Evolutionary conservation across 352 stramenopile genomes (phyloP), one percentile per base, ranked within the genome.

Genomic region (Bremia lactucae): DNA sequence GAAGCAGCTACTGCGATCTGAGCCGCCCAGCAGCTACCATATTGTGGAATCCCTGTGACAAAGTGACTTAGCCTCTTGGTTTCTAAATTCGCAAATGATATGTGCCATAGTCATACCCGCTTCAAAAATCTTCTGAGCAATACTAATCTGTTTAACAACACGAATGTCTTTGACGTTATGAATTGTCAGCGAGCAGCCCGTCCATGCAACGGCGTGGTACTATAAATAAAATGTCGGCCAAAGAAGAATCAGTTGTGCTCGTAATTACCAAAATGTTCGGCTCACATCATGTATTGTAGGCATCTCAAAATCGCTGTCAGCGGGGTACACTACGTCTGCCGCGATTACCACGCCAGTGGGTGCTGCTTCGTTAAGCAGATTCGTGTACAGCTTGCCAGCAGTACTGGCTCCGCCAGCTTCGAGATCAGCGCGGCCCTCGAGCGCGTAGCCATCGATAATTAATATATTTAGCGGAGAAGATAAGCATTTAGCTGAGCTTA

Each of bases 381-480:
- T 46, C 13, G 65, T 50, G 55, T 88, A 88, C 20, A 88, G 62
- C 41, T 83, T 76, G 48, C 72, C 72, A 11, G 76, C 76, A 19
- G 72, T 84, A 31, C 59, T 78, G 28, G 72, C 76, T 33, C 76
- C 76, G 14, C 70, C 72, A 19, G 61, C 69, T 55, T 80, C 54
- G 43, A 89, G 68, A 20, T 85, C 73, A 11, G 60, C 65, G 29
- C 76, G 67, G 11, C 73, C 76, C 23, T 87, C 69, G 9, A 62
- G 59, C n/a, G 72, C 72, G 58, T 89, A 89, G 35, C 76, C 72
- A 42, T 87, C 76, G 13, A 89, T 84, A 35, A 89, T 57, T n/a
- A 89, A 54, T 39, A 85, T 51, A 13, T 69, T 78, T 13, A 85
- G 49, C 16, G 68, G 57, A 28, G 65, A 62, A 31, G 68, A 61